Conservation (phyloP, 1,139 yeast species). For the Wickerhamomyces sp. region DNA sequence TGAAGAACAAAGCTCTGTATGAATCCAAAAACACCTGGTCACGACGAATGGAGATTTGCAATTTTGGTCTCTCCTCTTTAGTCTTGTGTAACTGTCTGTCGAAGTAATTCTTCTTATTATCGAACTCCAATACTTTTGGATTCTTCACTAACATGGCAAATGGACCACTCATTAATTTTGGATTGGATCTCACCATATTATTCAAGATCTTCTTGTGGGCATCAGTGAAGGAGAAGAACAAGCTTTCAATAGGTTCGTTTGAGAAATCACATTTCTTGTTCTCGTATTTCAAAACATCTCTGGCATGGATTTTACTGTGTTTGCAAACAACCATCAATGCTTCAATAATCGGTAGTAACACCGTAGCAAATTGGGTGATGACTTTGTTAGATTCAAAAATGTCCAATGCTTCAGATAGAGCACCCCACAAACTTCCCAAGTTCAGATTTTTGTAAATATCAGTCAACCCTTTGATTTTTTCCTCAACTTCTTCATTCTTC, state of each 20-base stretch:
- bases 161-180: conserved; percentile 95
- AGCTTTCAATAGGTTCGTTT: conserved; percentile 69
- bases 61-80: conserved; percentile 39
- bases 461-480: conserved; percentile 43
- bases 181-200: conserved; percentile 87
- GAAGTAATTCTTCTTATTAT: conserved; percentile 85
- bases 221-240: conserved; percentile 85
- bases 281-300: conserved; percentile 56
- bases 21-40: conserved; percentile 93
- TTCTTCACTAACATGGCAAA: conserved; percentile 85
- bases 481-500: conserved; percentile 21
- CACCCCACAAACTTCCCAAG: conserved; percentile 80
- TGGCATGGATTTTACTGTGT: conserved; percentile 63
- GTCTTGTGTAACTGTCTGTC: conserved; percentile 60
- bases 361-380: conserved; percentile 67
- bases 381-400: conserved; percentile 47
- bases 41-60: conserved; percentile 70
- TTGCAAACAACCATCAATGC: conserved; percentile 94
- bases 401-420: conserved; percentile 71
- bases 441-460: conserved; percentile 61
- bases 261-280: conserved; percentile 60
- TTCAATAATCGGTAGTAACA: conserved; percentile 81
- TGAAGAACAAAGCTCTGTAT: conserved; percentile 78
- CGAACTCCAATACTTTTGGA: conserved; percentile 89
- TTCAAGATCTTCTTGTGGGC: conserved; percentile 85